Percentiles rank a stretch among this genome's conserved stretches.
phyloP scores from a whole-genome alignment of 2,329 filamentous ascomycete genomes.

The Calonectria pauciramosa region DNA sequence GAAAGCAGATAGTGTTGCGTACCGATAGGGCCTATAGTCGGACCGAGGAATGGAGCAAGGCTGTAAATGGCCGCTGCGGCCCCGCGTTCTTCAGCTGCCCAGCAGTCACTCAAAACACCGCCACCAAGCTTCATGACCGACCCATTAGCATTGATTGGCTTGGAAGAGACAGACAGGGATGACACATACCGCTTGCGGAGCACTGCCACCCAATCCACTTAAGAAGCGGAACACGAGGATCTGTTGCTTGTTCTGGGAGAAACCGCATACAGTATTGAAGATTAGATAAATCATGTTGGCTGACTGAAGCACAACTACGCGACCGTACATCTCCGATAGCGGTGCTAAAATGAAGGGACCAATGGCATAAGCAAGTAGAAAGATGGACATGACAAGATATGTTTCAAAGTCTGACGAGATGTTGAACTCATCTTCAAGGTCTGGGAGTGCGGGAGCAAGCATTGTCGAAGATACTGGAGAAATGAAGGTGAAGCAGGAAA shows the following conservation, averaged over 20 bases:
- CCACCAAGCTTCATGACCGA: slow-evolving; percentile 53
- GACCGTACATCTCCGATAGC: slow-evolving; percentile 65
- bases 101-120: slow-evolving; percentile 62
- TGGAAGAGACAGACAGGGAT: neutral
- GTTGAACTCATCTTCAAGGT: slow-evolving; percentile 61
- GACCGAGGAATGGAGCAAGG: slow-evolving; percentile 59
- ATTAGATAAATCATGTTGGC: slow-evolving; percentile 66
- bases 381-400: slow-evolving; percentile 70
- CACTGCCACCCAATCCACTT: slow-evolving; percentile 60
- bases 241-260: slow-evolving; percentile 60
- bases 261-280: slow-evolving; percentile 67
- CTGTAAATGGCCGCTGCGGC: slow-evolving; percentile 50
- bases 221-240: slow-evolving; percentile 65
- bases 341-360: slow-evolving; percentile 67
- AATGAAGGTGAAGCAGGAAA: slow-evolving; percentile 64
- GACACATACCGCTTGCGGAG: slow-evolving; percentile 57
- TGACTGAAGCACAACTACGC: slow-evolving; percentile 59
- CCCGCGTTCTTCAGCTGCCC: slow-evolving; percentile 57
- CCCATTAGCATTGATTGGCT: neutral
- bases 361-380: slow-evolving; percentile 69
- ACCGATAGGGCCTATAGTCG: slow-evolving; percentile 58
- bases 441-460: slow-evolving; percentile 62
- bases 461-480: slow-evolving; percentile 67
- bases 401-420: slow-evolving; percentile 58
- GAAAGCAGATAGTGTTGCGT: neutral